Conservation (phyloP, 83 land plant species). For the Thuja plicata region DNA sequence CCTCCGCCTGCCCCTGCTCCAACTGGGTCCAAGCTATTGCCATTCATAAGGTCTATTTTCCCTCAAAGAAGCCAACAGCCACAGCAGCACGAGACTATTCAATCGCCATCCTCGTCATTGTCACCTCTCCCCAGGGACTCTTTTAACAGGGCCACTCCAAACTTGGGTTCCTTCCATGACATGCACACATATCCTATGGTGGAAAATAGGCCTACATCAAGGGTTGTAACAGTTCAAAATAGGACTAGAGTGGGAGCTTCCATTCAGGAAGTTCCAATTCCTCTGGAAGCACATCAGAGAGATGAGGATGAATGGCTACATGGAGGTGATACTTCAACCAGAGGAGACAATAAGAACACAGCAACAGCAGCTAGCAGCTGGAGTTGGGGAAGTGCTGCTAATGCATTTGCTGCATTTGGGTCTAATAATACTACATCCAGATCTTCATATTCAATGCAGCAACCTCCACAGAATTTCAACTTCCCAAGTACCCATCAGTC, state of each 20-base stretch:
- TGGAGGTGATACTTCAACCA: not conserved
- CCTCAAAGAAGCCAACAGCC: conserved; percentile 7
- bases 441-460: not conserved
- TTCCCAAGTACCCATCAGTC: not conserved
- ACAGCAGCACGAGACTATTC: not conserved
- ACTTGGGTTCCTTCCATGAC: not conserved
- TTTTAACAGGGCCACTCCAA: not conserved
- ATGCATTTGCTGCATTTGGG: conserved; percentile 7
- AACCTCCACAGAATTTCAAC: conserved; percentile 6
- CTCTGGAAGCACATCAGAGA: conserved; percentile 18
- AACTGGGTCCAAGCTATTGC: conserved; percentile 17
- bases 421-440: not conserved
- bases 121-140: not conserved
- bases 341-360: not conserved
- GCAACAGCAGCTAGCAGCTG: not conserved
- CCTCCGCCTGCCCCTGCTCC: conserved; percentile 24
- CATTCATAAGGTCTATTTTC: conserved; percentile 17
- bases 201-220: not conserved
- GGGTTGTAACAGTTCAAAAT: not conserved
- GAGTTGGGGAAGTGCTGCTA: not conserved
- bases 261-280: conserved; percentile 16
- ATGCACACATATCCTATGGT: not conserved
- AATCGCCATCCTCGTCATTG: conserved; percentile 9
- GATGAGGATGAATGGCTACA: conserved; percentile 9
- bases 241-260: not conserved